Conservation (phyloP, 345 rosid species). For the Garcia nutans region DNA sequence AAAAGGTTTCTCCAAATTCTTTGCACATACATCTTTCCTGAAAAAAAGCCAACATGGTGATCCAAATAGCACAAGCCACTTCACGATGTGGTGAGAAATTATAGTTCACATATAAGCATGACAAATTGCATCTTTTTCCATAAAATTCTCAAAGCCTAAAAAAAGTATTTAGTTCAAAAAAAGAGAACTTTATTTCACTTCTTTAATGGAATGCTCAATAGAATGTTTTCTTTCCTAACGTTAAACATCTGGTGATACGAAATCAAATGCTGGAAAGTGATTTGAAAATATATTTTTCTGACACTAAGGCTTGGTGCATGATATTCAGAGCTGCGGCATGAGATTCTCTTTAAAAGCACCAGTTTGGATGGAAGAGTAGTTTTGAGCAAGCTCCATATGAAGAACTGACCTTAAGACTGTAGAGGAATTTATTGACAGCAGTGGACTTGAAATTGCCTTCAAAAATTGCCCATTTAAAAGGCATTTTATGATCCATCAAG, state of each 20-base stretch:
- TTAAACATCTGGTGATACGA: not conserved
- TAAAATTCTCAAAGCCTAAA: not conserved
- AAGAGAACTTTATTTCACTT: not conserved
- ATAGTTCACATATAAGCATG: not conserved
- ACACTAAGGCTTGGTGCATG: not conserved
- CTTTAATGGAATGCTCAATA: not conserved
- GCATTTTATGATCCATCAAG: too few relatives aligned
- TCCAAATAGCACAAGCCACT: not conserved
- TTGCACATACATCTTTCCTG: not conserved
- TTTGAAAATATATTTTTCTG: not conserved
- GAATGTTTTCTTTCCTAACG: not conserved
- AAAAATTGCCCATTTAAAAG: too few relatives aligned
- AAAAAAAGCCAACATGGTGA: too few relatives aligned
- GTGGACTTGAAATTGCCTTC: too few relatives aligned
- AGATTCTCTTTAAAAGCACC: too few relatives aligned
- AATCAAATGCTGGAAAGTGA: not conserved
- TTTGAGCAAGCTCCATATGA: too few relatives aligned
- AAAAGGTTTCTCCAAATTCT: not conserved
- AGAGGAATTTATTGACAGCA: too few relatives aligned
- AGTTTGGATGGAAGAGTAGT: too few relatives aligned
- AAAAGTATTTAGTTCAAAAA: not conserved
- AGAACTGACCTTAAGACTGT: too few relatives aligned
- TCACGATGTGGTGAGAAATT: not conserved
- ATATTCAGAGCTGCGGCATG: not conserved
- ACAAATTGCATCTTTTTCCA: not conserved